Evolutionary conservation across 2,329 filamentous ascomycete genomes (phyloP).

Genomic region (Coniella lustricola): DNA sequence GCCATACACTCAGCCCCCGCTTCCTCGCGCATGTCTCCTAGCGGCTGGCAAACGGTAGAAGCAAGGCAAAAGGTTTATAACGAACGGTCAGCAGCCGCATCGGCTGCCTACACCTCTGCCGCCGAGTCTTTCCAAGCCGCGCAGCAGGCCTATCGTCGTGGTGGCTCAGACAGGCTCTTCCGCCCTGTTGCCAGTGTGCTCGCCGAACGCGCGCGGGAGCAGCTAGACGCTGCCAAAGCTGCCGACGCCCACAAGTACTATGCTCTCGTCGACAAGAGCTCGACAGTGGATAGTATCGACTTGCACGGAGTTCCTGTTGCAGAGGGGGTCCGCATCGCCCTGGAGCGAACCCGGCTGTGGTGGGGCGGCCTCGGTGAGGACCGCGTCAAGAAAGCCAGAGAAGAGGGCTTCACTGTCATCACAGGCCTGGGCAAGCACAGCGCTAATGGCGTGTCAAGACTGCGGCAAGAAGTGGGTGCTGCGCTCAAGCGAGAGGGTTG

Average conservation of each 20-base stretch:
- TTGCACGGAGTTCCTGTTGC: constrained; percentile 77
- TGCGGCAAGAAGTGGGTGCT: constrained; percentile 74
- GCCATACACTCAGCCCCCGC: constrained; percentile 22
- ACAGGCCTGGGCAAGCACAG: constrained; percentile 78
- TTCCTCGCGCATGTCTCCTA: neutral
- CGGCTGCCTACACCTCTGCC: constrained; percentile 2
- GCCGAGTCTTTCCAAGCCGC: constrained; percentile 30
- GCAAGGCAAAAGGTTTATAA: constrained; percentile 9
- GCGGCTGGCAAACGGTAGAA: constrained; percentile 10
- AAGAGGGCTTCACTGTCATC: constrained; percentile 61
- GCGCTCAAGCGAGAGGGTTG: constrained; percentile 73
- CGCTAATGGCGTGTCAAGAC: constrained; percentile 63
- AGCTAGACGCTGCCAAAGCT: constrained; percentile 48
- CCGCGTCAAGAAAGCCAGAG: constrained; percentile 42
- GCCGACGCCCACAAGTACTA: constrained; percentile 64
- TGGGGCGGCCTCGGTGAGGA: constrained; percentile 67
- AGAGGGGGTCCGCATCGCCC: constrained; percentile 74
- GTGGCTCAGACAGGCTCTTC: constrained; percentile 65
- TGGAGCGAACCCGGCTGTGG: constrained; percentile 62
- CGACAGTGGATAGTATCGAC: constrained; percentile 56
- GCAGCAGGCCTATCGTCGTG: constrained; percentile 35
- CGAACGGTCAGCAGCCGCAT: constrained; percentile 9
- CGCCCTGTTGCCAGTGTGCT: constrained; percentile 72
- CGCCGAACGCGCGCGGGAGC: constrained; percentile 60
- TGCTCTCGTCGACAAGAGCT: constrained; percentile 60